Conservation (phyloP, 2,329 filamentous ascomycete species). For the Nemania abortiva region DNA sequence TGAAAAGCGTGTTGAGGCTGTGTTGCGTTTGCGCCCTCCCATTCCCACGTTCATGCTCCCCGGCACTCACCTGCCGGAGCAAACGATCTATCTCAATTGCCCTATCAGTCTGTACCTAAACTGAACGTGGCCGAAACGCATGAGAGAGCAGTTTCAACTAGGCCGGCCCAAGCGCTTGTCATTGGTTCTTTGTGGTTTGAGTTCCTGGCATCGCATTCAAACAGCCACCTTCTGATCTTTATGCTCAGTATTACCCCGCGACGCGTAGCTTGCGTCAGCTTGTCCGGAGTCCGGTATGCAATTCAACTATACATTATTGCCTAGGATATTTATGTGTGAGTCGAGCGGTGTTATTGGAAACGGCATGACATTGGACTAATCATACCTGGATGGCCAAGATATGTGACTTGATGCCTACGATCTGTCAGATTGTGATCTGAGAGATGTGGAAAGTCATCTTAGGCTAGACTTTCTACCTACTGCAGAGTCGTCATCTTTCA, state of each 20-base stretch:
- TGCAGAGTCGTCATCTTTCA: not conserved
- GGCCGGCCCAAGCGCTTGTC: not conserved
- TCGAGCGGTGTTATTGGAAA: not conserved
- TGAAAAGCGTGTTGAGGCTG: not conserved
- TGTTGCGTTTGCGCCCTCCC: conserved; percentile 7
- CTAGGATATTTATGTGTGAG: not conserved
- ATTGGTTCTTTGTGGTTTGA: conserved; percentile 17
- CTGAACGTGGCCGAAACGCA: conserved; percentile 4
- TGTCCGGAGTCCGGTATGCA: conserved; percentile 17
- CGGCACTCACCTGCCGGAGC: not conserved
- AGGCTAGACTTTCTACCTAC: not conserved
- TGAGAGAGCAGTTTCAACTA: conserved; percentile 9
- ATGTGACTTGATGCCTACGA: not conserved
- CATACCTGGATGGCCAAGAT: not conserved
- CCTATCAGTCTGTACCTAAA: not conserved
- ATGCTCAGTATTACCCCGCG: conserved; percentile 19
- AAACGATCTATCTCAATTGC: not conserved
- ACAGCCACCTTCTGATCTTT: conserved; percentile 3
- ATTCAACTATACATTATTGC: not conserved
- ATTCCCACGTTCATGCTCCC: not conserved
- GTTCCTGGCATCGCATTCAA: conserved; percentile 10
- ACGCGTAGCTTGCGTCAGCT: conserved; percentile 33
- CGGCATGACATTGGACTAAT: not conserved
- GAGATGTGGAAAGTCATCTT: not conserved
- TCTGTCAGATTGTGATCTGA: not conserved